Conservation (phyloP, 2,329 filamentous ascomycete species). For the Alternaria arborescens region DNA sequence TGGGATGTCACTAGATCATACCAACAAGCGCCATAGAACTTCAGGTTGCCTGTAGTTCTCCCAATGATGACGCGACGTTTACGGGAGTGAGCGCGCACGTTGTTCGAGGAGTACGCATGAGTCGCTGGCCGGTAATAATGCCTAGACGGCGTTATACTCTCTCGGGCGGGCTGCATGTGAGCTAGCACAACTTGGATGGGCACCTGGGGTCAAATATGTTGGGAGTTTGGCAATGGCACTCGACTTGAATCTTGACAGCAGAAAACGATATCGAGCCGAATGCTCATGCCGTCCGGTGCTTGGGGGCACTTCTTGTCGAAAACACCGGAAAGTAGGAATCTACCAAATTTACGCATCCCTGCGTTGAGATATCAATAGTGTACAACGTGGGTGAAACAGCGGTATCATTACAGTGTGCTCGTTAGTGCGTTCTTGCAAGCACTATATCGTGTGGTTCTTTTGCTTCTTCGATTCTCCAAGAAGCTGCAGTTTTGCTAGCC, state of each 20-base stretch:
- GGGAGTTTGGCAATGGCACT: not conserved
- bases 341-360: not conserved
- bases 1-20: slow-evolving; percentile 7
- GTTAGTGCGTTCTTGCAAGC: too few species aligned
- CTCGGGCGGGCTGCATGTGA: slow-evolving; percentile 11
- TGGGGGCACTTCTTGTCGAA: not conserved
- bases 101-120: slow-evolving; percentile 19
- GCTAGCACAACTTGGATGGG: not conserved
- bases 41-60: not conserved
- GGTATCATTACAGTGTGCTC: not conserved
- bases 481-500: not conserved
- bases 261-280: not conserved
- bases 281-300: not conserved
- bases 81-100: slow-evolving; percentile 22
- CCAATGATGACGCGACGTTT: slow-evolving; percentile 16
- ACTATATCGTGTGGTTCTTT: not conserved
- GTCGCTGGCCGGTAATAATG: slow-evolving; percentile 21
- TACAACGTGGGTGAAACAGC: not conserved
- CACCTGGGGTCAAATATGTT: not conserved
- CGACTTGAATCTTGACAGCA: not conserved
- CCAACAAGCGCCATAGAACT: not conserved
- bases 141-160: slow-evolving; percentile 13
- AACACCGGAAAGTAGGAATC: not conserved
- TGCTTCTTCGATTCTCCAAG: not conserved
- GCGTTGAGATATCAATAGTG: not conserved